A percentile compares a stretch with the other conserved stretches of the same genome.
Conservation (phyloP, 2,329 filamentous ascomycete species). For the Phaeosphaeria sp. region DNA sequence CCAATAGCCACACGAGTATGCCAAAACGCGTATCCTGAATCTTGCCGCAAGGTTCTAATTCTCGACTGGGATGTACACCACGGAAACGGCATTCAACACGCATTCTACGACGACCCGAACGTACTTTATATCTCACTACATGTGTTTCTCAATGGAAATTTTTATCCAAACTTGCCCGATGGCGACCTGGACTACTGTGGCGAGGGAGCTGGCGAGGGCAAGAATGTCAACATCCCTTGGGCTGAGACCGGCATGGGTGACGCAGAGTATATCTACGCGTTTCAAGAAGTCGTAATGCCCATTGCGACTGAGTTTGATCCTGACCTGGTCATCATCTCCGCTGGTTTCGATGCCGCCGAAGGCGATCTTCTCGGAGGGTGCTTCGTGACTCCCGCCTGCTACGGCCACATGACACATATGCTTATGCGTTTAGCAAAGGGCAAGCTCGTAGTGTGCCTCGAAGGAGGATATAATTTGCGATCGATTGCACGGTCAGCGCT, state of each 20-base stretch:
- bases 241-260: conserved; percentile 82
- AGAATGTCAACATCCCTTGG: conserved; percentile 75
- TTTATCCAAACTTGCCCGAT: conserved; percentile 75
- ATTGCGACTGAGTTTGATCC: conserved; percentile 93
- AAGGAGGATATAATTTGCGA: conserved; percentile 92
- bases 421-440: conserved; percentile 92
- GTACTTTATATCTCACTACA: conserved; percentile 95
- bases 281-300: conserved; percentile 95
- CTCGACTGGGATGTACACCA: conserved; percentile 86
- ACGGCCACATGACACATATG: conserved; percentile 99
- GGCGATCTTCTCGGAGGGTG: conserved; percentile 93
- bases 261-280: conserved; percentile 94
- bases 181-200: conserved; percentile 68
- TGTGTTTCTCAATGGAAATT: conserved; percentile 80
- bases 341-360: conserved; percentile 93
- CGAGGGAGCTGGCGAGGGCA: conserved; percentile 62
- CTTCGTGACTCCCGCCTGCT: conserved; percentile 88
- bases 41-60: conserved; percentile 87
- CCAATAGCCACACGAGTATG: conserved; percentile 90
- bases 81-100: conserved; percentile 93
- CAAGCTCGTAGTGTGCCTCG: conserved; percentile 89
- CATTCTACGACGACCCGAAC: conserved; percentile 93
- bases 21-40: conserved; percentile 78
- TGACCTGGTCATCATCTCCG: conserved; percentile 92
- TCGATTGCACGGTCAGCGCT: conserved; percentile 93